Conservation (phyloP, 2,329 filamentous ascomycete species). For the Chrysoporthe cubensis region DNA sequence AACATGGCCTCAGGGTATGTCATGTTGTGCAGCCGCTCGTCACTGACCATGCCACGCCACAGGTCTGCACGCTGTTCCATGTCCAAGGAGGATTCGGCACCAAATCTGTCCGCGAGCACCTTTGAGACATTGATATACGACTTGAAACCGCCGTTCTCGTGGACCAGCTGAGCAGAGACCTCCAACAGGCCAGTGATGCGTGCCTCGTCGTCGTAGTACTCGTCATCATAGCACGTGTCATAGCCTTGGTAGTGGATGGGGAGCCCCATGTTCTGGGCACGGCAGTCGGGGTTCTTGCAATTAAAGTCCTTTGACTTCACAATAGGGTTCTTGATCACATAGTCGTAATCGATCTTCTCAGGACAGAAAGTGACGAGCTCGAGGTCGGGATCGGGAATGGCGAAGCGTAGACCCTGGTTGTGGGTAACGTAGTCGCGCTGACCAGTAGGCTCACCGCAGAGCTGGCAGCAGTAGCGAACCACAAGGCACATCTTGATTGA, state of each 20-base stretch:
- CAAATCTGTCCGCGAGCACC: background rate
- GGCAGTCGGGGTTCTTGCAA: background rate
- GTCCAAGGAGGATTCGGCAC: background rate
- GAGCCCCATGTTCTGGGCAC: background rate
- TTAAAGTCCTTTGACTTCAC: background rate
- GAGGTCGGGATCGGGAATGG: background rate
- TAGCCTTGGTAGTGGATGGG: background rate
- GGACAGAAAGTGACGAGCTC: background rate
- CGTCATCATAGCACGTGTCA: background rate
- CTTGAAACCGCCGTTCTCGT: background rate
- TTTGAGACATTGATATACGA: background rate
- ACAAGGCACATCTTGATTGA: background rate
- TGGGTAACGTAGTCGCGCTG: constrained; percentile 5
- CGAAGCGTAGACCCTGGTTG: background rate
- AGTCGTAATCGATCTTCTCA: background rate
- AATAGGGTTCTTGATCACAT: background rate
- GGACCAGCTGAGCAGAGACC: background rate
- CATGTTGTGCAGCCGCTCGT: background rate
- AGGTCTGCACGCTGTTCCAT: background rate
- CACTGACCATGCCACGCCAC: background rate
- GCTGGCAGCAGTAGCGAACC: constrained; percentile 1
- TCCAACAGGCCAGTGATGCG: background rate
- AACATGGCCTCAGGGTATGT: background rate
- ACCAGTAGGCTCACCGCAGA: background rate
- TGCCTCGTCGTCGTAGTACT: background rate